phyloP scores from a whole-genome alignment of 352 stramenopile species.

The Plasmopara muralis region DNA sequence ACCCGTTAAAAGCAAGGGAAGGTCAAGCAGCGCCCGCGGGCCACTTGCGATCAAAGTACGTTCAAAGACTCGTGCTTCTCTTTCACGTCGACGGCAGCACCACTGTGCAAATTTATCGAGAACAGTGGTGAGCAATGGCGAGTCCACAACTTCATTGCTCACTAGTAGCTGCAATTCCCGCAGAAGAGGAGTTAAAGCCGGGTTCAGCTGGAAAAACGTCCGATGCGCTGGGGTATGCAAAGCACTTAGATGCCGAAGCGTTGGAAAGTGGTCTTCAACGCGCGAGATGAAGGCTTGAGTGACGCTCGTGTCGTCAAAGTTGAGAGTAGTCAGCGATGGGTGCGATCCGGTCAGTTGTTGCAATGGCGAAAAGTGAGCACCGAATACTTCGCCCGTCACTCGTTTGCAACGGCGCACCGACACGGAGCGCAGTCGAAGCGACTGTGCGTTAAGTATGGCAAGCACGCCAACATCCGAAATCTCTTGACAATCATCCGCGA shows the following conservation, averaged over 20 bases:
- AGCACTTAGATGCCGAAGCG: constrained; percentile 46
- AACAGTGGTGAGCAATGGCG: constrained; percentile 48
- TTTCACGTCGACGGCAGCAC: constrained; percentile 5
- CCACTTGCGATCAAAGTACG: constrained; percentile 33
- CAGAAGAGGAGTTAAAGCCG: constrained; percentile 19
- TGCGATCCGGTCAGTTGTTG: constrained; percentile 43
- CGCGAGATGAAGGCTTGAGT: constrained; percentile 33
- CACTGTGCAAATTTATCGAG: constrained; percentile 43
- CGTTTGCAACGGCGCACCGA: constrained; percentile 77
- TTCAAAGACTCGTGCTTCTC: constrained; percentile 32
- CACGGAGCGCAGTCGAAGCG: constrained; percentile 48
- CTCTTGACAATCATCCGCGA: constrained; percentile 63
- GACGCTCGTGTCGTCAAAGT: constrained; percentile 67
- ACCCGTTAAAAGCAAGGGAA: constrained; percentile 34
- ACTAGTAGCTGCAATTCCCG: constrained; percentile 55
- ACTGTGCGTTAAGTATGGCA: constrained; percentile 79
- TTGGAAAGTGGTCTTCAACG: constrained; percentile 57
- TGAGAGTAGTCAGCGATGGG: constrained; percentile 43
- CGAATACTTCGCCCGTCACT: constrained; percentile 49
- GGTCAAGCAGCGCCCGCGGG: constrained; percentile 38
- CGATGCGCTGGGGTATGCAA: constrained; percentile 70
- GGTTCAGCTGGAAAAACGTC: constrained; percentile 40
- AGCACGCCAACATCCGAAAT: constrained; percentile 75
- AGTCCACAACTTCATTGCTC: constrained; percentile 47
- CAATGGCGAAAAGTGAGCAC: constrained; percentile 9